Evolutionary conservation across 495 filamentous ascomycete genomes (phyloP), one percentile per base, ranked within the genome.

Genomic region (Penicillium macrosclerotiorum): DNA sequence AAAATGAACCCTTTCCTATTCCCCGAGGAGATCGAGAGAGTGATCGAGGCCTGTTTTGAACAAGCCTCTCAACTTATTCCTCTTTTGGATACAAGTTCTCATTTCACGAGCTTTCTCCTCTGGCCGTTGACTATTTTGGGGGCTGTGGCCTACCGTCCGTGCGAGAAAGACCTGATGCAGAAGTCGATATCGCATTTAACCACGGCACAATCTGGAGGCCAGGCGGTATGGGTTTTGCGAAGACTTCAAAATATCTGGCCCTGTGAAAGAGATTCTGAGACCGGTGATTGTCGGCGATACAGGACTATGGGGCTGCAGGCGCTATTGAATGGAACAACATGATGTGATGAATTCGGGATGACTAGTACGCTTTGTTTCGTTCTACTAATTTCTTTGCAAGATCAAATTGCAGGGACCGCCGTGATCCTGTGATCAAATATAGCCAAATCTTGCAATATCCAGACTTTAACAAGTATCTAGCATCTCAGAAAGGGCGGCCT

Each of bases 401-500:
- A n/a, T n/a, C n/a, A n/a, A n/a, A n/a, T n/a, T n/a, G n/a, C n/a
- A n/a, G n/a, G n/a, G n/a, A n/a, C n/a, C n/a, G n/a, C n/a, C n/a
- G n/a, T 5, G 5, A 5, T 27, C 25, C 25, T 11, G 25, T 27
- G 5, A 11, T 11, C 5, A 11, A 5, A 27, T 5, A 36, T 6
- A 3, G 0, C 1, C 8, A 0, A 36, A 36, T 8, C 9, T 4
- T 5, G 8, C 11, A 1, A 34, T 6, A 16, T 14, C 33, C 13
- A 11, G 11, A n/a, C n/a, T 33, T 22, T 55, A 88, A 57, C 86
- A 90, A 20, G 78, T 81, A 25, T 65, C 65, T 50, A 90, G 53
- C 86, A 89, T 88, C 31, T 60, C 67, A 8, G 58, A 64, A 47
- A 90, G 56, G 0, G 85, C 84, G 22, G 62, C 67, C 74, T 83